Evolutionary conservation across 306 rosid species (phyloP), one percentile per base, ranked within the genome.

Genomic region (Fragaria iinumae): DNA sequence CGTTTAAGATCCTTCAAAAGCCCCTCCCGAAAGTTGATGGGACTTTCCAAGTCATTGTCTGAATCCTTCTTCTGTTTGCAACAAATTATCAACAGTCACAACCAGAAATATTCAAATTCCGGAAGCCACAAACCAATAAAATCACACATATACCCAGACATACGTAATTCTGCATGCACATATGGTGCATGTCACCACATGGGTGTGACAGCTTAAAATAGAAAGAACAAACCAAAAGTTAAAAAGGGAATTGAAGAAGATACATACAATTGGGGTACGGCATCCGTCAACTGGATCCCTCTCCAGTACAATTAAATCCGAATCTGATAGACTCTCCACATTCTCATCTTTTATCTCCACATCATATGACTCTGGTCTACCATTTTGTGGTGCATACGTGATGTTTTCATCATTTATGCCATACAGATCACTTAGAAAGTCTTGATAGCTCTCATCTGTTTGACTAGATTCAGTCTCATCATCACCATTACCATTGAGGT

Each of bases 1-100:
- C 69, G 83, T 72, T 77, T 76, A 71, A 92, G 90, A 72, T 41
- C 56, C 77, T 89, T 75, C 87, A 88, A 67, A 45, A 94, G 92
- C 70, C 83, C 83, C 67, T 59, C 83, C 84, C 83, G 84, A 80
- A 84, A 94, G 57, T 56, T 79, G 81, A 86, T 81, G 69, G 71
- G 18, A 32, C 44, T 75, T 76, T 55, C 67, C 50, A 36, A 3
- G 16, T 41, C 23, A 50, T 39, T 60, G 27, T 87, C 84, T 81
- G 47, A 4, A 32, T 77, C 84, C 7, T 76, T 77, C 85, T 43
- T 39, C 67, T 62, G 77, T 82, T 66, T 73, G 41, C 76, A 76
- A 73, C 76, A 34, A 18, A 84, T 39, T 29, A 59, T 39, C 65
- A 77, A 76, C 76, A 71, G 74, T 62, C 50, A 71, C 72, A 76